Evolutionary conservation across 2,329 filamentous ascomycete genomes (phyloP).

Genomic region (Aspergillus ochraceoroseus): DNA sequence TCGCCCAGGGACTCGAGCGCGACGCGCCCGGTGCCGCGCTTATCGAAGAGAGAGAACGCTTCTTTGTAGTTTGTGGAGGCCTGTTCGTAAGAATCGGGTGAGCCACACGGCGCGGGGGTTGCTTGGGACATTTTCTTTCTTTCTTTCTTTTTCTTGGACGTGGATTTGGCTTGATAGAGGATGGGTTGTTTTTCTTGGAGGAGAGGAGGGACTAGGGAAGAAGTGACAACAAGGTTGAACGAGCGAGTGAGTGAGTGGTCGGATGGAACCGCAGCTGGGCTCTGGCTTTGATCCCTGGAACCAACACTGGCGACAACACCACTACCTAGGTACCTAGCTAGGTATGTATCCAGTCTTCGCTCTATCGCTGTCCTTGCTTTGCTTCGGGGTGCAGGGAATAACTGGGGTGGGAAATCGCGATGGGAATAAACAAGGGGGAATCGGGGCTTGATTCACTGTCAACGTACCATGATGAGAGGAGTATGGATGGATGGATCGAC

Average conservation of each 20-base stretch:
- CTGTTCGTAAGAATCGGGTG: constrained; percentile 42
- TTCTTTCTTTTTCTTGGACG: constrained; percentile 2
- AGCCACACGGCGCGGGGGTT: constrained; percentile 18
- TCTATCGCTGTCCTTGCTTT: too few species aligned
- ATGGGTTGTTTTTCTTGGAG: too few species aligned
- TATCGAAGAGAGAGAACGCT: constrained; percentile 99
- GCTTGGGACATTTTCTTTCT: constrained; percentile 7
- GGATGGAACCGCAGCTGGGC: constrained; percentile 8
- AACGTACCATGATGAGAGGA: constrained; percentile 17
- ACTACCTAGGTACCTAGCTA: too few species aligned
- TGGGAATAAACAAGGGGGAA: constrained; percentile 3
- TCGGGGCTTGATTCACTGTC: background rate
- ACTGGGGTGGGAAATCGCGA: too few species aligned
- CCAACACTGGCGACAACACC: too few species aligned
- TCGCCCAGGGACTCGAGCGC: constrained; percentile 82
- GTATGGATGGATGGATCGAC: constrained; percentile 2
- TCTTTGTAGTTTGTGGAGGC: constrained; percentile 98
- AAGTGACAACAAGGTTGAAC: constrained; percentile 8
- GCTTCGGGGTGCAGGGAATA: too few species aligned
- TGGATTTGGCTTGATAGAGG: background rate
- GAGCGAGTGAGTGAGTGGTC: constrained; percentile 11
- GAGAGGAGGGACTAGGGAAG: constrained; percentile 1
- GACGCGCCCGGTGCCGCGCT: constrained; percentile 94
- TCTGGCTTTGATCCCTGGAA: constrained; percentile 6
- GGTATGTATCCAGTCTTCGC: too few species aligned